Evolutionary conservation across 2,329 filamentous ascomycete genomes (phyloP), one percentile per base, ranked within the genome.

Genomic region (Nothopassalora personata): DNA sequence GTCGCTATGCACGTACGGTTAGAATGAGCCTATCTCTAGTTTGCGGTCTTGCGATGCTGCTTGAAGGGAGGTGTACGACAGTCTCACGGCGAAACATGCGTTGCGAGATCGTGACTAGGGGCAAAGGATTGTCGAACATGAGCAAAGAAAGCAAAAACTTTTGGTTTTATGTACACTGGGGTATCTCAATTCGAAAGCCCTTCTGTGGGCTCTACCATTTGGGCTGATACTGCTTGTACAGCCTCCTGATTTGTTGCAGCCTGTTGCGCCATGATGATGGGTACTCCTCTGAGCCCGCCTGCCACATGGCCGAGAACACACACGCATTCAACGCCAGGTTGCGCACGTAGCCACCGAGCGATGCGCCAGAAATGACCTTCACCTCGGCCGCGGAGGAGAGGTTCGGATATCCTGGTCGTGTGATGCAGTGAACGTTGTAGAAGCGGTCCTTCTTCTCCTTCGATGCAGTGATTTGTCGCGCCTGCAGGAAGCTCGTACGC

Each of bases 301-400:
- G 59, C 91, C 93, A 97, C n/a, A 97, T 92, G 48, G 88, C 83
- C 1, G 89, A 91, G 73, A 97, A 97, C 8, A 97, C 90, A 13
- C 90, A 95, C 0, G 94, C 92, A 70, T 97, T 97, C 62, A 99
- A 83, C 0, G 93, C 91, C 18, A 97, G 80, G 50, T 96, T 86
- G 39, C 94, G 86, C 55, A 97, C 89, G 71, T 97, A 95, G 9
- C 86, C 83, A 0, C 92, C 89, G 8, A 99, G 80, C 11, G 90
- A 90, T 66, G 85, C 86, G 33, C 93, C 83, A 15, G 88, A 92
- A 59, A 99, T 83, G 67, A 97, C 88, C 73, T 97, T 97, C 8
- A 89, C 87, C 63, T 93, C 89, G 0, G 90, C 88, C 0, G 92
- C 91, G 0, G 93, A 90, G 0, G 92, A 97, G 54, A 97, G 90